phyloP scores from a whole-genome alignment of 202 grass and related monocot genomes.

The Hordeum pubiflorum region DNA sequence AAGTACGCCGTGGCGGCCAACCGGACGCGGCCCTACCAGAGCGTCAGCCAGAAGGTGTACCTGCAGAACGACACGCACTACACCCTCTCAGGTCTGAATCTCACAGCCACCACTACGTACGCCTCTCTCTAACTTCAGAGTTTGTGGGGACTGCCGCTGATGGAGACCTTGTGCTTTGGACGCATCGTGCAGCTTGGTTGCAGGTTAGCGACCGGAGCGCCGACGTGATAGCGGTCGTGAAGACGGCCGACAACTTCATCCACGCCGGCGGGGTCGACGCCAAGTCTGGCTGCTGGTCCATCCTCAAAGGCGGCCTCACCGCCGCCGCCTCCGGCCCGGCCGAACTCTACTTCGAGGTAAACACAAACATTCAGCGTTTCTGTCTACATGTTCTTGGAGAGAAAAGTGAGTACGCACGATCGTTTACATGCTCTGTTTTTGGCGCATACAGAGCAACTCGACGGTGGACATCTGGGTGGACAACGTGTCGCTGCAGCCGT shows the following conservation, averaged over 20 bases:
- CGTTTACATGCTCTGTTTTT: constrained; percentile 22
- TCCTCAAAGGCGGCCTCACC: constrained; percentile 82
- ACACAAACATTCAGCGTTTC: no score
- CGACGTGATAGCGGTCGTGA: constrained; percentile 47
- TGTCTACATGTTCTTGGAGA: not conserved
- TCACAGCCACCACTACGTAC: not conserved
- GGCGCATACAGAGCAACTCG: constrained; percentile 52
- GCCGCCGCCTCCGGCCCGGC: constrained; percentile 36
- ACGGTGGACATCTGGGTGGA: constrained; percentile 71
- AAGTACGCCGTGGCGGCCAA: constrained; percentile 21
- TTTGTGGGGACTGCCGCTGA: not conserved
- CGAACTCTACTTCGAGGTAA: constrained; percentile 63
- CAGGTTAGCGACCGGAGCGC: constrained; percentile 43
- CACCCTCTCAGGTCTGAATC: constrained; percentile 51
- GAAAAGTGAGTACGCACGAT: not conserved
- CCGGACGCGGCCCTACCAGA: constrained; percentile 49
- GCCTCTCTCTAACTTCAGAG: not conserved
- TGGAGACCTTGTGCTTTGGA: not conserved
- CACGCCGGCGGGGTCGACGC: constrained; percentile 48
- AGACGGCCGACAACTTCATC: constrained; percentile 40
- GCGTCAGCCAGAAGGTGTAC: constrained; percentile 66
- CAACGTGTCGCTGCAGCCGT: constrained; percentile 77
- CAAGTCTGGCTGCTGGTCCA: constrained; percentile 58
- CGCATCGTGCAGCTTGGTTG: constrained; percentile 42
- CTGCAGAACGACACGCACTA: constrained; percentile 59